A percentile compares a stretch with the other conserved stretches of the same genome.
Evolutionary conservation across 345 rosid genomes (phyloP).

Genomic region (Mallotus nudiflorus): DNA sequence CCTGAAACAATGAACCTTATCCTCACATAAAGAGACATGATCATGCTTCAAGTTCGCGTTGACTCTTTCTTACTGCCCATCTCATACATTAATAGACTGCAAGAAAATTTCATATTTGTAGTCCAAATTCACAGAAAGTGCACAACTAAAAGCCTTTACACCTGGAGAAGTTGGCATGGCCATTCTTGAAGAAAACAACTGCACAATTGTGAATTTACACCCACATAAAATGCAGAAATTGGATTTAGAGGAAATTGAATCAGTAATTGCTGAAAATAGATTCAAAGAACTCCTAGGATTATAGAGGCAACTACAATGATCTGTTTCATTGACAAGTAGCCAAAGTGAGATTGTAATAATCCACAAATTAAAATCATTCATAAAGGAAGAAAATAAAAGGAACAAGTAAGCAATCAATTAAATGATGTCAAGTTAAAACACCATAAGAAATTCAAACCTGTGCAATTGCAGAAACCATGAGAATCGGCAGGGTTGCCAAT

Average conservation of each 20-base stretch:
- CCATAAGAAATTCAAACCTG: constrained; percentile 63
- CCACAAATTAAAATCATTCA: not conserved
- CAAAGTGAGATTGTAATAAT: not conserved
- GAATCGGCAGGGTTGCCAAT: constrained; percentile 85
- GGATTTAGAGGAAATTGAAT: not conserved
- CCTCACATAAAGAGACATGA: not conserved
- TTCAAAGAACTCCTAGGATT: not conserved
- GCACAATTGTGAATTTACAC: not conserved
- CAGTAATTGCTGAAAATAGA: not conserved
- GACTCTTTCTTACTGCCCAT: not conserved
- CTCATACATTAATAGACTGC: not conserved
- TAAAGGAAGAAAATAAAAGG: not conserved
- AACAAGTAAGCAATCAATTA: not conserved
- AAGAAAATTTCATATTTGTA: not conserved
- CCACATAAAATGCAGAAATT: not conserved
- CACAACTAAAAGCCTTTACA: not conserved
- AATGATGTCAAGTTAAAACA: not conserved
- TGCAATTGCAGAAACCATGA: constrained; percentile 84
- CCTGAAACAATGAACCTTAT: not conserved
- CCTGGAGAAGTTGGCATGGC: not conserved
- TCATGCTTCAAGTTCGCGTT: not conserved
- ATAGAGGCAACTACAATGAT: not conserved
- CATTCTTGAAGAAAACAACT: not conserved
- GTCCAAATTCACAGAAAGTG: not conserved
- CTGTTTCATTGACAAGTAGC: not conserved